phyloP scores from a whole-genome alignment of 495 filamentous ascomycete species.

The Aspergillus sclerotioniger region DNA sequence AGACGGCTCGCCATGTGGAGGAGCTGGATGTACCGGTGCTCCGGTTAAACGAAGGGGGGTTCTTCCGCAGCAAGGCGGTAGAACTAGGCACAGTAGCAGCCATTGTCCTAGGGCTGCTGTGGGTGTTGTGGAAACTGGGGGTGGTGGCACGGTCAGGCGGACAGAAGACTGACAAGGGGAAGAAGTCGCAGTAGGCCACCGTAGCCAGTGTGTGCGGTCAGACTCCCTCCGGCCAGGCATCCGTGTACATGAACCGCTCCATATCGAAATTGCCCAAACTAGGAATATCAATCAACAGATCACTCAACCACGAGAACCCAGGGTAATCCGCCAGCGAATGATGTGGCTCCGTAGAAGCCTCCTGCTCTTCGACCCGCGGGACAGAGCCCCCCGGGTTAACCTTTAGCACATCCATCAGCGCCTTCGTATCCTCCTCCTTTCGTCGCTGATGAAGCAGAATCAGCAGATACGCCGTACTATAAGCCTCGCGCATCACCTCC shows the following conservation, averaged over 20 bases:
- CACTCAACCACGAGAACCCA: constrained; percentile 44
- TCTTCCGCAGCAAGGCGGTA: constrained; percentile 56
- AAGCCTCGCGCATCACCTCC: constrained; percentile 48
- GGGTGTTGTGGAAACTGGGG: constrained; percentile 68
- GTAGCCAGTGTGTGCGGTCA: neutral
- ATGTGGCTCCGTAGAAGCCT: constrained; percentile 15
- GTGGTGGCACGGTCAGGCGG: constrained; percentile 35
- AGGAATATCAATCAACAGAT: constrained; percentile 46
- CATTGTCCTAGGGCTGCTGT: constrained; percentile 70
- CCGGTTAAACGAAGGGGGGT: constrained; percentile 36
- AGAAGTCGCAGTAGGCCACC: constrained; percentile 39
- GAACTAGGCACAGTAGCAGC: constrained; percentile 68
- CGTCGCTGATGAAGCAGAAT: constrained; percentile 43
- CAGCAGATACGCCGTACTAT: constrained; percentile 51
- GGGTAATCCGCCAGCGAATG: constrained; percentile 24
- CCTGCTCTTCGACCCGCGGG: constrained; percentile 9
- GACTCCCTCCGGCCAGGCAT: neutral
- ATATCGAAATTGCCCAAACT: constrained; percentile 46
- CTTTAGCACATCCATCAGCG: constrained; percentile 34
- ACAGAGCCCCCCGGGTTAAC: constrained; percentile 30
- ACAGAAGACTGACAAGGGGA: constrained; percentile 17
- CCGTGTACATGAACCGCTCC: constrained; percentile 18
- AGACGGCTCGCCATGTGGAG: constrained; percentile 38
- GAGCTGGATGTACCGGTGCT: constrained; percentile 73
- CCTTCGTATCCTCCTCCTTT: constrained; percentile 43